Base-by-base conservation (phyloP, 129 eudicot species). In the Glebionis coronaria region DNA sequence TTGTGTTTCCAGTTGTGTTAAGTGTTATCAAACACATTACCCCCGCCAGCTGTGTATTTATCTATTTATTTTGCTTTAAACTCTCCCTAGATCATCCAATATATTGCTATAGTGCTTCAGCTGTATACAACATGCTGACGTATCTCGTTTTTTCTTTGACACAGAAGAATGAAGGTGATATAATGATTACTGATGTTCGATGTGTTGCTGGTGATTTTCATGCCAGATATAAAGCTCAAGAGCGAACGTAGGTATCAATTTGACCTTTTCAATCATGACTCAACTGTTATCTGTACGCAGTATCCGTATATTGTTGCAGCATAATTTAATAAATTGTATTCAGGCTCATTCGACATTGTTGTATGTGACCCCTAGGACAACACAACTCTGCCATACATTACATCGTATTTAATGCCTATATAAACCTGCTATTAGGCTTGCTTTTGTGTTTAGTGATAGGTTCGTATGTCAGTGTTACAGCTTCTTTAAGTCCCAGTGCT, bases 181-280 rank as follows among this genome's bases (percentile, higher is more conserved):
- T 94, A 47, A 81, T 62, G 78, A 81, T 94, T 51, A 72, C 82
- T 61, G 99, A 94, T 73, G 99, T 87, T 56, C 85, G 83, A 42
- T 81, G 94, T 76, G 99, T 90, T 66, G 80, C 94, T 64, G 68
- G 80, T 67, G 90, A 87, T 85, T 94, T 94, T 78, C 99, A 94
- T 80, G 83, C 99, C 55, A 88, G 99, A 75, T 84, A 82, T 77
- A 90, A 80, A 79, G 99, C 99, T 78, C 88, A 60, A 79, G 99
- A 94, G 79, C 87, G 99, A 88, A 94, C 94, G 99, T 94, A 87
- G 87, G 99, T 90, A 87, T 75, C 95, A 73, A 67, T 61, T 12
- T 73, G 7, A 68, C 55, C 52, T 70, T 54, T 21, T 69, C 12
- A 12, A 53, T 69, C 57, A 9, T 35, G 23, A 50, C 20, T 68